Base-by-base conservation (phyloP, 2,329 filamentous ascomycete genomes). In the Didymella keratinophila region DNA sequence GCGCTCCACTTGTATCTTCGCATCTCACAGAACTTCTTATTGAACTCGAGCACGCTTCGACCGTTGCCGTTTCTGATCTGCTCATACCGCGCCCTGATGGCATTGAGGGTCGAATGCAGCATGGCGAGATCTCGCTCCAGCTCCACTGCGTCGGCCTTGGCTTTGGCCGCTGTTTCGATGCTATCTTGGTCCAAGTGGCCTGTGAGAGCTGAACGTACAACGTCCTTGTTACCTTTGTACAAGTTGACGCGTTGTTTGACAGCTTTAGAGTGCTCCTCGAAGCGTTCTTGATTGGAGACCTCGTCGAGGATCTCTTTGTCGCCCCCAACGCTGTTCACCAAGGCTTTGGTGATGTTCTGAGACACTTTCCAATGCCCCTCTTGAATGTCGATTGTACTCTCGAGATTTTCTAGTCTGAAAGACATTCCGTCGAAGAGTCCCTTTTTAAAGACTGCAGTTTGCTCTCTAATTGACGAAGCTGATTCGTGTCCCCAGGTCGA, bases 121-220 rank as follows among this genome's bases (percentile, higher is more conserved):
- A 20, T 42, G 5, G 39, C 14, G 10, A 54, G 32, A 25, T 54
- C 50, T 27, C 34, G 39, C 34, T 58, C n/a, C 20, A 54, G 27
- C 34, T 54, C 46, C 51, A 30, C 54, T 9, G 23, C 50, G 18
- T 46, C 45, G 1, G 45, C 46, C n/a, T 36, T 45, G 4, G 25
- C 44, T 2, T 10, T 36, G 14, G 41, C 47, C 5, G 23, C 16
- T 3, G 9, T 21, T 23, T 46, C 20, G 21, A 25, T 54, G 3
- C 54, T 34, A 2, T 9, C 46, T 21, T 14, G 14, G 3, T 39
- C 50, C 21, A 54, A n/a, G 9, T 27, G 5, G 20, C 44, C 23
- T 23, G 14, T n/a, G 11, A 12, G 41, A 12, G 7, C 41, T n/a
- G 23, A n/a, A 14, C 14, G 41, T n/a, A 20, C 41, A 6, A 10